Percentiles rank a stretch among this genome's conserved stretches.
phyloP scores from a whole-genome alignment of 2,329 filamentous ascomycete species.

The Beauveria sp. region DNA sequence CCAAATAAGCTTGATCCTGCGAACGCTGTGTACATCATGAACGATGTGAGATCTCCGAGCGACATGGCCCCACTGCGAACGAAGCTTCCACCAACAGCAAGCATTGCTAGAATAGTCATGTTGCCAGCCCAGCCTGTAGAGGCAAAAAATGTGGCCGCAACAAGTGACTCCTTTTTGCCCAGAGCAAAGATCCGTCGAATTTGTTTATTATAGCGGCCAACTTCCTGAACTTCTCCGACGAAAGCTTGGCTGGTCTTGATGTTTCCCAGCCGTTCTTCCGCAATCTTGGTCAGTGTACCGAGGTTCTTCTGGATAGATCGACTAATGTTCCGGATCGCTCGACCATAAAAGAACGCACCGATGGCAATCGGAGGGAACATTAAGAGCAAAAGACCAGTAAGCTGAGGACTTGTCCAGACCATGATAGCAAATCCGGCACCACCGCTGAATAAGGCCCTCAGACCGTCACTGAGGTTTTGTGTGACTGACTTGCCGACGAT shows the following conservation, averaged over 20 bases:
- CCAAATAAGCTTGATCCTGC: conserved; percentile 83
- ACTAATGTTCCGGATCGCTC: conserved; percentile 81
- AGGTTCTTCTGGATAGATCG: conserved; percentile 90
- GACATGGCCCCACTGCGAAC: conserved; percentile 81
- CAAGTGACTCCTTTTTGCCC: conserved; percentile 77
- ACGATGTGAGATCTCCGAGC: conserved; percentile 88
- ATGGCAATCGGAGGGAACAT: conserved; percentile 89
- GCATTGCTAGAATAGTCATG: conserved; percentile 85
- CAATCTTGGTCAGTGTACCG: conserved; percentile 90
- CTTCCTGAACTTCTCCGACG: conserved; percentile 84
- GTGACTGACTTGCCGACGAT: conserved; percentile 98
- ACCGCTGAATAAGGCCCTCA: conserved; percentile 83
- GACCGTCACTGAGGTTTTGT: conserved; percentile 93
- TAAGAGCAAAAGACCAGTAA: conserved; percentile 78
- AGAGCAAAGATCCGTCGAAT: conserved; percentile 87
- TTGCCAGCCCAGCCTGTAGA: conserved; percentile 89
- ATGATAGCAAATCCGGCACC: conserved; percentile 85
- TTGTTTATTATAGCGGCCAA: conserved; percentile 84
- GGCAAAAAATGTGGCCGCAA: conserved; percentile 84
- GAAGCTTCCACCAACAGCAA: conserved; percentile 85
- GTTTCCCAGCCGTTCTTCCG: conserved; percentile 94
- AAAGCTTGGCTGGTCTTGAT: conserved; percentile 96
- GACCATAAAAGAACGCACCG: conserved; percentile 85
- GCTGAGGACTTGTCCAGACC: conserved; percentile 88
- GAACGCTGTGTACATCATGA: conserved; percentile 96